A percentile compares a stretch with the other conserved stretches of the same genome.
These are phyloP conservation scores for Diaporthe caulivora DNA, from an alignment of 2,329 filamentous ascomycete species.

Conservation along the genomic window DNA sequence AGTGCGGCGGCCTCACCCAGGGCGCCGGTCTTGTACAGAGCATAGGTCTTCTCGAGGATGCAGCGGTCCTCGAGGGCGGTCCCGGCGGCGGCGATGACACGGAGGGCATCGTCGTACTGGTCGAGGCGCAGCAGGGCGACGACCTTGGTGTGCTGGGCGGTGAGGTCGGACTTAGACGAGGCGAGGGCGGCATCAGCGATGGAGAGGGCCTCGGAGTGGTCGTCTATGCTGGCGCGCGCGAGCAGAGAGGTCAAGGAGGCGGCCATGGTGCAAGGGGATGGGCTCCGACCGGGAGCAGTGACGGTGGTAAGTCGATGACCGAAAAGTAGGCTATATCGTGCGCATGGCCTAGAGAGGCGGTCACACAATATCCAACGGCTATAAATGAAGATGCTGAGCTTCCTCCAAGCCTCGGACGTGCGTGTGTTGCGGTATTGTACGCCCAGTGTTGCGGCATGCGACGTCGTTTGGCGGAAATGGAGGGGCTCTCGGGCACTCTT, in stretches of 20 bases:
- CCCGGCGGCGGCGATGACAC: conserved; percentile 74
- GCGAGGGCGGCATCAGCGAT: conserved; percentile 72
- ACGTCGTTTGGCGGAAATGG: conserved; percentile 5
- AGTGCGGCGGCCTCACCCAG: conserved; percentile 71
- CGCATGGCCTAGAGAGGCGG: conserved; percentile 17
- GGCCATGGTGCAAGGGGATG: conserved; percentile 39
- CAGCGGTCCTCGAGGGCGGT: conserved; percentile 71
- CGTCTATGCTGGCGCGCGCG: conserved; percentile 68
- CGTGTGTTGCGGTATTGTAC: not conserved
- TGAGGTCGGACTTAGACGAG: conserved; percentile 63
- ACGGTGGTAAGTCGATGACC: conserved; percentile 10
- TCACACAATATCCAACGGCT: not conserved
- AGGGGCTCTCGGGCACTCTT: not conserved
- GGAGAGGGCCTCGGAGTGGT: conserved; percentile 80
- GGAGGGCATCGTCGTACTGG: conserved; percentile 82
- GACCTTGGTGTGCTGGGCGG: conserved; percentile 77
- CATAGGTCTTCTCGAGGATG: conserved; percentile 80
- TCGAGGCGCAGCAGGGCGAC: conserved; percentile 86
- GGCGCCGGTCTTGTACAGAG: conserved; percentile 83
- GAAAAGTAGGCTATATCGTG: conserved; percentile 11
- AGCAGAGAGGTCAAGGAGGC: conserved; percentile 66
- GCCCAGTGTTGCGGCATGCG: conserved; percentile 17
- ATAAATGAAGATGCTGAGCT: not conserved
- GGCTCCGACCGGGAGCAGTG: not conserved
- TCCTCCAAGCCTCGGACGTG: not conserved